Evolutionary conservation across 768 basidiomycete species (phyloP).

Genomic region (Tylopilus rubrobrunneus): DNA sequence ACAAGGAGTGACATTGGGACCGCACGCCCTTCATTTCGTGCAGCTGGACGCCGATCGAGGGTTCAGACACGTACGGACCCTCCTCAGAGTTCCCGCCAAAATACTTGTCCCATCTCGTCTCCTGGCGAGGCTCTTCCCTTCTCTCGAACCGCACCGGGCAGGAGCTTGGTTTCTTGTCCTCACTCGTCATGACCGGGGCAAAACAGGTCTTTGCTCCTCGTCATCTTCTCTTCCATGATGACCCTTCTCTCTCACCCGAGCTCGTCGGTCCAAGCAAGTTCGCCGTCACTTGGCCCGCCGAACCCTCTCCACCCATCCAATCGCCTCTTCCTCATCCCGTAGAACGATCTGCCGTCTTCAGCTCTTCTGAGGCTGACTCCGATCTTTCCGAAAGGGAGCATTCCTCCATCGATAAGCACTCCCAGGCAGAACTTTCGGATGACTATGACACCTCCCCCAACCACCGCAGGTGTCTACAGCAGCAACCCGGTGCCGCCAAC

Average conservation of each 20-base stretch:
- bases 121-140: slow-evolving; percentile 25
- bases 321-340: slow-evolving; percentile 30
- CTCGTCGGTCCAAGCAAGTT: slow-evolving; percentile 52
- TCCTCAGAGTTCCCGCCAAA: slow-evolving; percentile 12
- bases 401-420: slow-evolving; percentile 28
- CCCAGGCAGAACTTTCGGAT: slow-evolving; percentile 31
- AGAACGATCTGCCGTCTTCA: slow-evolving; percentile 40
- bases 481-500: slow-evolving; percentile 19
- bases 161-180: slow-evolving; percentile 16
- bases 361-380: slow-evolving; percentile 51
- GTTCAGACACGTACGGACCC: slow-evolving; percentile 14
- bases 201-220: slow-evolving; percentile 47
- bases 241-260: slow-evolving; percentile 44
- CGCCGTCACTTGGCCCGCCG: slow-evolving; percentile 55
- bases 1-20: slow-evolving; percentile 25
- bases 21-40: slow-evolving; percentile 20
- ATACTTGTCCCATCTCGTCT: slow-evolving; percentile 17
- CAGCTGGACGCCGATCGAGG: slow-evolving; percentile 27
- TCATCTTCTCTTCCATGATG: slow-evolving; percentile 39
- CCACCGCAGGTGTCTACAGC: slow-evolving; percentile 24
- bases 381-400: slow-evolving; percentile 46
- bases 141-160: slow-evolving; percentile 10
- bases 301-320: slow-evolving; percentile 38
- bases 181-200: slow-evolving; percentile 26
- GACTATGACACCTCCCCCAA: slow-evolving; percentile 26